These are phyloP conservation scores for Graphilbum sp. DNA, from an alignment of 2,329 filamentous ascomycete species.

Conservation along the genomic window DNA sequence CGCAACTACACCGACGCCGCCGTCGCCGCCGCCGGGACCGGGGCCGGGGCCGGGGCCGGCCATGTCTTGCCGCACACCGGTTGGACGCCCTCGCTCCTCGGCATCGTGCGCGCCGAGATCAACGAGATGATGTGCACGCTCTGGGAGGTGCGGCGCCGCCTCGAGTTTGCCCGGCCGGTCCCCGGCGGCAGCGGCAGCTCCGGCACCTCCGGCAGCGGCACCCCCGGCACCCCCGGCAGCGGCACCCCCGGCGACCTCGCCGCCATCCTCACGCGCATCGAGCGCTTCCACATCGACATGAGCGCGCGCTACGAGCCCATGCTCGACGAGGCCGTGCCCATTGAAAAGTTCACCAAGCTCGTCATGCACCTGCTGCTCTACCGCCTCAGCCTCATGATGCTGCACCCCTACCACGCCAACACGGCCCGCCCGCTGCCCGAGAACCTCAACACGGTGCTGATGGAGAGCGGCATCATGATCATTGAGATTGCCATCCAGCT, in stretches of 20 bases:
- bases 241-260: constrained; percentile 33
- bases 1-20: constrained; percentile 52
- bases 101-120: constrained; percentile 54
- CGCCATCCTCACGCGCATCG: constrained; percentile 48
- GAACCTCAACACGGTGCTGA: constrained; percentile 44
- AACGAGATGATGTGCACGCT: constrained; percentile 56
- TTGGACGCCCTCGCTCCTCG: too few species aligned
- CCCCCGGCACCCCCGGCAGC: too few species aligned
- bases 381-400: constrained; percentile 47
- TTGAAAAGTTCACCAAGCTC: constrained; percentile 46
- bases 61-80: constrained; percentile 45
- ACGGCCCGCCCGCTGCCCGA: constrained; percentile 35
- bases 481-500: constrained; percentile 30
- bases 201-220: too few species aligned
- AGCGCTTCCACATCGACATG: constrained; percentile 49
- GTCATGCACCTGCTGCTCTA: constrained; percentile 49
- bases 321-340: constrained; percentile 39
- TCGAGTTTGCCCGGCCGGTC: constrained; percentile 45
- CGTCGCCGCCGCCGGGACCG: constrained; percentile 31
- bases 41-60: constrained; percentile 22
- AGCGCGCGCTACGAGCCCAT: constrained; percentile 48
- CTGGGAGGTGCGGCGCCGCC: constrained; percentile 50
- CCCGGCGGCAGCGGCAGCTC: too few species aligned
- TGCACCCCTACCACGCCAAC: constrained; percentile 49
- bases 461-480: constrained; percentile 41